Conservation (phyloP, 352 stramenopile species). For the Globisporangium nagaii region DNA sequence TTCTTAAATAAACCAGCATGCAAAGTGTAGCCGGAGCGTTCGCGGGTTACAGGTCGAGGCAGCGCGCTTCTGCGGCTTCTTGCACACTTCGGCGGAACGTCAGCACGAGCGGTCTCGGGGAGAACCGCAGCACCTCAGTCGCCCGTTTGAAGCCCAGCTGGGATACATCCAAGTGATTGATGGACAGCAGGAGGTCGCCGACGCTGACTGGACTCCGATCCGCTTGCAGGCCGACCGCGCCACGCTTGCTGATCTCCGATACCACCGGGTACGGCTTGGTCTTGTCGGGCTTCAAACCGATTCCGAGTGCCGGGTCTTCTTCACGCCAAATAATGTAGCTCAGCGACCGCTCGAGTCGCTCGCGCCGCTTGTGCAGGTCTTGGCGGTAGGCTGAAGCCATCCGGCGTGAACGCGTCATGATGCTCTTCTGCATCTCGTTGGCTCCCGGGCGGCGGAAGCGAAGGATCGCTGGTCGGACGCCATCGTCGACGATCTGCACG, state of each 20-base stretch:
- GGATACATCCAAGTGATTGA: slow-evolving; percentile 65
- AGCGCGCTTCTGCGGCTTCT: slow-evolving; percentile 23
- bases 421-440: slow-evolving; percentile 31
- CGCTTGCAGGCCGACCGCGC: slow-evolving; percentile 21
- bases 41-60: slow-evolving; percentile 40
- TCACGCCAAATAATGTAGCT: slow-evolving; percentile 68
- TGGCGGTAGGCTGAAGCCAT: slow-evolving; percentile 3
- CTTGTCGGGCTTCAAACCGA: slow-evolving; percentile 47
- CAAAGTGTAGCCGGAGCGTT: neutral
- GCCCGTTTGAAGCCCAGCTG: slow-evolving; percentile 49
- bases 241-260: slow-evolving; percentile 23
- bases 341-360: slow-evolving; percentile 48
- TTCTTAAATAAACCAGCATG: slow-evolving; percentile 11
- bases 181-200: slow-evolving; percentile 58
- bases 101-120: slow-evolving; percentile 59
- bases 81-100: slow-evolving; percentile 45
- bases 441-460: slow-evolving; percentile 46
- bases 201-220: slow-evolving; percentile 24
- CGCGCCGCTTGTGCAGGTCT: slow-evolving; percentile 35
- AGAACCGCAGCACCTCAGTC: slow-evolving; percentile 56
- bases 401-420: slow-evolving; percentile 15
- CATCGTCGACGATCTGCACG: slow-evolving; percentile 51
- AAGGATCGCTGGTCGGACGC: slow-evolving; percentile 54
- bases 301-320: slow-evolving; percentile 51
- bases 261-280: slow-evolving; percentile 52